Evolutionary conservation across 176 grass and related monocot genomes (phyloP), one percentile per base, ranked within the genome.

Genomic region (Phoenix roebelenii): DNA sequence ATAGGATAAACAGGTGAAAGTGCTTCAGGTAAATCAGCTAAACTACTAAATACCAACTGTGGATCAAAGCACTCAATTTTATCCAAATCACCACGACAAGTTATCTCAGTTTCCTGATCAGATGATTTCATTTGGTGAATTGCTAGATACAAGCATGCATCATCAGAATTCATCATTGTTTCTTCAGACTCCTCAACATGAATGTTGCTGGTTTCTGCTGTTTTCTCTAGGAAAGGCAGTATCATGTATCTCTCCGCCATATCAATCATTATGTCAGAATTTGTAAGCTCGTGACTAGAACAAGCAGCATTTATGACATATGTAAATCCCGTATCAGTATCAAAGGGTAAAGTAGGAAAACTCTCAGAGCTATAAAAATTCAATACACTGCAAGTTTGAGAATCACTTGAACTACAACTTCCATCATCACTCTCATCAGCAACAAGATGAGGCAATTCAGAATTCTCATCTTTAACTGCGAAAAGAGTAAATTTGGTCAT

Each of bases 361-460:
- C 79, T 81, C 76, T 93, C 88, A 58, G 85, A 78, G 57, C 81
- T 58, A 69, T 83, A 86, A 57, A 93, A 85, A 65, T 89, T 79
- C 54, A 83, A 60, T 71, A 93, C 78, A 83, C 79, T 73, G 82
- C 82, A 89, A 73, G 78, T 73, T 76, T 98, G 84, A 44, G 81
- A 84, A 69, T 93, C 88, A 16, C 57, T 67, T 51, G 71, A 49
- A 24, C 29, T 17, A 80, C 59, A 78, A 73, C 72, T 76, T 71
- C 79, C 76, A 76, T 98, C 88, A 83, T 85, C 78, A 64, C 75
- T 63, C 44, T 78, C 79, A 55, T 81, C 83, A 69, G 81, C 67
- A 77, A 91, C 75, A 59, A 96, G 75, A 77, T 85, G 73, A 69
- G 85, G 77, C 57, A 86, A 74, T 61, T 87, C 83, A 23, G 69